Evolutionary conservation across 495 filamentous ascomycete species (phyloP), one percentile per base, ranked within the genome.

Genomic region (Penicillium crystallinum): DNA sequence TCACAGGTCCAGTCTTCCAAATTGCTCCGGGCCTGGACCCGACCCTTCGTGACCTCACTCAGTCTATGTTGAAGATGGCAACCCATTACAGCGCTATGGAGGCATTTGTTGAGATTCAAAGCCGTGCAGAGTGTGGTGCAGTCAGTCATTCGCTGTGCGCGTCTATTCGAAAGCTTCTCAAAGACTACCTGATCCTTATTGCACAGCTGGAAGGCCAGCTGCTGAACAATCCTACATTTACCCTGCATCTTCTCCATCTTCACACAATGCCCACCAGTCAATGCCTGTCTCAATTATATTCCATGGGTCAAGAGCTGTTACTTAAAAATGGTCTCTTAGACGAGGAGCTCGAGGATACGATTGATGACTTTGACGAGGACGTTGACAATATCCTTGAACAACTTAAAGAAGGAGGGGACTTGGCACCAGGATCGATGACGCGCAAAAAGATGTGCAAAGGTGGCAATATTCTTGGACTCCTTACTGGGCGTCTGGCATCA

Each of bases 81-180:
- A 92, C 90, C 4, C 87, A 97, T 66, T 95, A 96, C 65, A 83
- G 81, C 34, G 91, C 93, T 0, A 74, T 98, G 48, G 89, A 97
- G 58, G 84, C 89, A 8, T 97, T 96, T 67, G 85, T 97, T 31
- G 92, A 98, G 59, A 86, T 96, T 0, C 90, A 96, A 64, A 92
- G 90, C 58, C 79, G 90, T 22, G 90, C 93, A 35, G 91, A 97
- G 61, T 97, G 88, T 68, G 93, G 93, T 2, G 85, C 88, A n/a
- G 90, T 98, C 54, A 97, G 92, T 65, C 93, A 98, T 70, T 91
- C 93, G 2, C 73, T 98, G 21, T 97, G 95, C 66, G 91, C 93
- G 6, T 85, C 91, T 1, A 91, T 97, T 42, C 82, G 95, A 40
- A 96, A 90, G 62, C 73, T 93, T 15, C 72, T 98, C 31, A 91